These are phyloP conservation scores for Colletotrichum abscissum DNA, from an alignment of 2,329 filamentous ascomycete species.

Conservation along the genomic window DNA sequence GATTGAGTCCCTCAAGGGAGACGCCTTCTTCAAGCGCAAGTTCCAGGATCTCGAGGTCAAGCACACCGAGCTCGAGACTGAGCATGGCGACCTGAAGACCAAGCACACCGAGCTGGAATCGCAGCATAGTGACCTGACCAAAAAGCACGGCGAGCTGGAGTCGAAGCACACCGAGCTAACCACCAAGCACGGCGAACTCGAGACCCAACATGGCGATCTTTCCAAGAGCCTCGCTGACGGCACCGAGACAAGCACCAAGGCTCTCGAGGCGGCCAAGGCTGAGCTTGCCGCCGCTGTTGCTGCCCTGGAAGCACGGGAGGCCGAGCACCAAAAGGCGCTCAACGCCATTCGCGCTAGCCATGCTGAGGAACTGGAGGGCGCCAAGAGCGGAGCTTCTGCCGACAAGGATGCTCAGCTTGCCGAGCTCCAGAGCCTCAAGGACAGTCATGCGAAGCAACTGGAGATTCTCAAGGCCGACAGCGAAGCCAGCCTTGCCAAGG, in stretches of 20 bases:
- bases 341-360: conserved; percentile 67
- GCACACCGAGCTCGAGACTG: conserved; percentile 61
- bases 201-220: conserved; percentile 48
- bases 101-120: conserved; percentile 18
- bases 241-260: conserved; percentile 52
- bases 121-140: conserved; percentile 16
- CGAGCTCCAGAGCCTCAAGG: conserved; percentile 66
- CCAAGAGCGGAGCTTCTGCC: conserved; percentile 63
- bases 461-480: conserved; percentile 56
- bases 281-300: conserved; percentile 57
- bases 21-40: conserved; percentile 73
- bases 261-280: conserved; percentile 55
- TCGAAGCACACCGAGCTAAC: conserved; percentile 45
- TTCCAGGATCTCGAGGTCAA: conserved; percentile 70
- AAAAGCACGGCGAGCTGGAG: conserved; percentile 63
- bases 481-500: conserved; percentile 50
- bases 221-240: conserved; percentile 46
- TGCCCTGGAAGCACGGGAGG: conserved; percentile 62
- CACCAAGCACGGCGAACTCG: conserved; percentile 44
- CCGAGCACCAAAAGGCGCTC: conserved; percentile 64
- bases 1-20: conserved; percentile 71
- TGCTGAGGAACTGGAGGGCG: conserved; percentile 67
- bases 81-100: conserved; percentile 42
- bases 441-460: conserved; percentile 63
- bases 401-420: conserved; percentile 60